Conservation (phyloP, 306 rosid genomes). For the Cucurbita argyrosperma region DNA sequence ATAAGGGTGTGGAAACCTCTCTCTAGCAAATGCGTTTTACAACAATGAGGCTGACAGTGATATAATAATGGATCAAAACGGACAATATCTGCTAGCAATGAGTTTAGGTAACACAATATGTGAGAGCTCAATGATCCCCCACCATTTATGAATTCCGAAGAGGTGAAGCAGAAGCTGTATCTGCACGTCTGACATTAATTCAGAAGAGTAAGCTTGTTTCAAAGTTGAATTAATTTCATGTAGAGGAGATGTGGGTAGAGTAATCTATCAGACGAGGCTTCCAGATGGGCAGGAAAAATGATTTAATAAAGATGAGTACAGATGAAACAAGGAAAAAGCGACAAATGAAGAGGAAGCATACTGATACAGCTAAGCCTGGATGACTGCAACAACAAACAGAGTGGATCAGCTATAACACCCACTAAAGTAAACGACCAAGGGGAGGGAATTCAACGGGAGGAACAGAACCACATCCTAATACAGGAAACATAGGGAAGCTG, state of each 20-base stretch:
- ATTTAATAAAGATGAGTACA: not conserved
- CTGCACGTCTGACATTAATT: conserved; percentile 5
- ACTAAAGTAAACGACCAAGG: conserved; percentile 1
- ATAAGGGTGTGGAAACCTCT: too few relatives aligned
- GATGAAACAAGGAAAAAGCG: not conserved
- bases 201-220: not conserved
- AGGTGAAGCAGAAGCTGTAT: conserved; percentile 4
- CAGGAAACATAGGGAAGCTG: not conserved
- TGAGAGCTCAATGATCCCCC: not conserved
- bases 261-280: not conserved
- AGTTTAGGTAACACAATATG: not conserved
- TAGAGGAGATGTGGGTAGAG: conserved; percentile 1
- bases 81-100: too few relatives aligned
- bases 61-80: too few relatives aligned
- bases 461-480: not conserved
- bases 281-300: not conserved
- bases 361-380: conserved; percentile 4
- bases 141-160: conserved; percentile 1
- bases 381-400: conserved; percentile 5
- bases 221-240: not conserved
- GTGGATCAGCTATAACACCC: not conserved
- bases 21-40: too few relatives aligned
- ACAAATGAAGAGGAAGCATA: conserved; percentile 5
- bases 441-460: not conserved
- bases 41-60: too few relatives aligned